Base-by-base conservation (phyloP, 108 stramenopile genomes). In the Mediolabrus comicus region DNA sequence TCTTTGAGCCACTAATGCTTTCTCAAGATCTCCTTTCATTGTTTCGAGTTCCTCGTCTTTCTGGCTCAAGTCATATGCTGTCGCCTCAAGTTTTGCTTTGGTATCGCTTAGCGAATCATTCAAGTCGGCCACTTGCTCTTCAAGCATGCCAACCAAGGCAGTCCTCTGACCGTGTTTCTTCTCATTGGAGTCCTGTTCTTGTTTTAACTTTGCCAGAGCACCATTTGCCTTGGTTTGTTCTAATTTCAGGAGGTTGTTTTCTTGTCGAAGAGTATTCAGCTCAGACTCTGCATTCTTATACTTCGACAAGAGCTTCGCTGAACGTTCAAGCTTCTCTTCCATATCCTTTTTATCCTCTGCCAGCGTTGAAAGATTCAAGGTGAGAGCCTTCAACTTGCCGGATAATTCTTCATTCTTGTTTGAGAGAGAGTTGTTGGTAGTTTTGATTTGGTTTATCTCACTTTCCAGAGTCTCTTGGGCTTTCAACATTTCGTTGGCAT, bases 101-200 rank as follows among this genome's bases (percentile, higher is more conserved):
- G 78, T 39, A 39, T 90, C 91, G 46, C 80, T 58, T 39, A 90
- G 87, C 43, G 85, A 86, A 39, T 92, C 93, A 60, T 92, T 96
- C 39, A 92, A 55, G 56, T 96, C 92, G 2, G 86, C 77, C 32
- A 93, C 77, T 53, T 96, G 90, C 32, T 72, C 74, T 77, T 96
- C 95, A 12, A 96, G 75, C 92, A 96, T 90, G 14, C 92, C 92
- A 67, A 96, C 87, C 16, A 93, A 72, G 0, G 95, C 95, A 13
- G 92, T 93, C 67, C 90, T 67, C 75, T 96, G 90, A 4, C 95
- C 95, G 53, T 93, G 91, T 59, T 89, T 92, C 5, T 74, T 67
- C 65, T 93, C 84, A 51, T 73, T 90, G 9, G 81, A 79, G 57
- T 96, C 92, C 51, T 87, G 84, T 51, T 96, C 95, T 56, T 84